Conservation (phyloP, 2,329 filamentous ascomycete species). For the Neopestalotiopsis sp. region DNA sequence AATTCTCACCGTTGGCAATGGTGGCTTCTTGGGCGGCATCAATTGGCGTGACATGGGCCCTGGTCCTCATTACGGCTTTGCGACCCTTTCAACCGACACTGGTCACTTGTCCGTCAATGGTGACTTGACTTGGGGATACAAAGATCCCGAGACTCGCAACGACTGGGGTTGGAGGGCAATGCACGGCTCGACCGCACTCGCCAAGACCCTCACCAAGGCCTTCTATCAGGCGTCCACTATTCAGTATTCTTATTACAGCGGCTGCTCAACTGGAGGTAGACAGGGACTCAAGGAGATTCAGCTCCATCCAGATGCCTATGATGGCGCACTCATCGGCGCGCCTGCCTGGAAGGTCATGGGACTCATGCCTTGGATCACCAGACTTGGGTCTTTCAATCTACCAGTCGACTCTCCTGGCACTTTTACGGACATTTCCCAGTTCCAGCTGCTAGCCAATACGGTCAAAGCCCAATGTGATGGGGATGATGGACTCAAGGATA, state of each 20-base stretch:
- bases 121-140: slow-evolving; percentile 39
- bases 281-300: slow-evolving; percentile 56
- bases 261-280: slow-evolving; percentile 59
- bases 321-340: slow-evolving; percentile 53
- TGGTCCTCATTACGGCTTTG: slow-evolving; percentile 33
- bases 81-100: slow-evolving; percentile 40
- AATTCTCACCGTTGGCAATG: slow-evolving; percentile 31
- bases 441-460: slow-evolving; percentile 45
- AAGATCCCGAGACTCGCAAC: slow-evolving; percentile 32
- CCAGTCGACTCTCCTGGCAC: slow-evolving; percentile 42
- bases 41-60: slow-evolving; percentile 36
- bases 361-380: slow-evolving; percentile 44
- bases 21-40: slow-evolving; percentile 34
- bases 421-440: slow-evolving; percentile 46
- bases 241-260: slow-evolving; percentile 52
- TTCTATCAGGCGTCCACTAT: slow-evolving; percentile 46
- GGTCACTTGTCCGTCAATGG: slow-evolving; percentile 35
- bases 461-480: slow-evolving; percentile 46
- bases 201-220: slow-evolving; percentile 46
- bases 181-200: slow-evolving; percentile 49
- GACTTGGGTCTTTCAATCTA: slow-evolving; percentile 48
- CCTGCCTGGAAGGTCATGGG: slow-evolving; percentile 53
- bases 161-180: slow-evolving; percentile 38
- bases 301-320: slow-evolving; percentile 54
- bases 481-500: slow-evolving; percentile 47